Base-by-base conservation (phyloP, 2,329 filamentous ascomycete species). In the Raffaelea arxii region DNA sequence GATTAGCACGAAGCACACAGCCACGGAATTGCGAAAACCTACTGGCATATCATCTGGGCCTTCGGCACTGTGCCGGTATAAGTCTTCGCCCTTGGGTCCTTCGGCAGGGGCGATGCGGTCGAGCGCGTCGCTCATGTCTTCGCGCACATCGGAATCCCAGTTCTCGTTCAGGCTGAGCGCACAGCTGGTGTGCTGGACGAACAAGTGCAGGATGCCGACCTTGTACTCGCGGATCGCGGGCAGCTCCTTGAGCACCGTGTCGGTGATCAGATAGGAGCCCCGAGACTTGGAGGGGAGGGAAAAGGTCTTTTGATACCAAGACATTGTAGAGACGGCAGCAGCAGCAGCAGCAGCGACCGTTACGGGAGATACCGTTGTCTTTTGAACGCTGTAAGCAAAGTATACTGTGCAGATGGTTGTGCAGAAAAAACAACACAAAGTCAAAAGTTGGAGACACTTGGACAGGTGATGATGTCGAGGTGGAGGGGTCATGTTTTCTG, bases 121-220 rank as follows among this genome's bases (percentile, higher is more conserved):
- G 54, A 98, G 71, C 41, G 91, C 88, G 68, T 96, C 88, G 59
- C 80, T 88, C 91, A 97, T 95, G 65, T 98, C 89, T 36, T 76
- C 77, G 49, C 89, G 77, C n/a, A 98, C 92, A 66, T 94, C 87
- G 46, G 65, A 64, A 60, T 90, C 86, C 65, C 77, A 83, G 68
- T 97, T 97, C 75, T 98, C 92, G 62, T 98, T 98, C 57, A 98
- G 69, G 50, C 80, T 86, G 45, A 98, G 74, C 12, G 86, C 92
- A 66, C 89, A 95, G 59, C 81, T 88, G 5, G 92, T 98, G 68
- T 98, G 92, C 68, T 98, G 91, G 46, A 97, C 75, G 64, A 97
- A 98, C 41, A 98, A 74, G 63, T 95, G 82, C 52, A 97, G 69
- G 50, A 94, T 67, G 39, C 89, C 89, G 56, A 92, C 78, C 63